Evolutionary conservation across 345 rosid genomes (phyloP), one percentile per base, ranked within the genome.

Genomic region (Diplotaxis tenuifolia): DNA sequence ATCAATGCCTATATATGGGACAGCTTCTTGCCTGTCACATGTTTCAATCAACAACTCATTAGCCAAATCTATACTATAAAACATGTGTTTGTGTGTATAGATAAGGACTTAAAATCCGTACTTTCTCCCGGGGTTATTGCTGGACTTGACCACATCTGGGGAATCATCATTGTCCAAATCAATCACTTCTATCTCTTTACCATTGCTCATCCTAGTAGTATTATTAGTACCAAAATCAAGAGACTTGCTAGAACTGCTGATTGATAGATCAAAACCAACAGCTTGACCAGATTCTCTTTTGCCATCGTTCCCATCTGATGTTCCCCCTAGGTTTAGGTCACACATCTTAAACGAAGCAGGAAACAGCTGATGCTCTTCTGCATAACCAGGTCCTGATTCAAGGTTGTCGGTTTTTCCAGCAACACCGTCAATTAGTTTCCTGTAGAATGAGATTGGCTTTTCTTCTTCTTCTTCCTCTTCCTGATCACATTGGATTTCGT

Each of bases 261-360:
- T 92, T 20, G 96, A 85, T 78, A 92, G 85, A 78, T 82, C 97
- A 82, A 86, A 78, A 79, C 85, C 97, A 82, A 86, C 82, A 15
- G 77, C 80, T 61, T 77, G 68, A 58, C 66, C 64, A 62, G 83
- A 74, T 81, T 84, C 89, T 57, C 72, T 82, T 80, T 83, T 81
- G 66, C 67, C 73, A 67, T 77, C 71, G 28, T 62, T 75, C 38
- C 81, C 67, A 67, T 92, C 92, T 11, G 91, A 80, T 32, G 84
- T 68, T 86, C 86, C 91, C 81, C 89, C 86, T 71, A 92, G 89
- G 78, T 95, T 95, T 75, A 95, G 89, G 75, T 95, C 99, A 60
- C 89, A 92, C 14, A 87, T 95, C 86, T 90, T 95, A 79, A 88
- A 92, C 62, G 96, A 84, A 82, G 87, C 80, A 5, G 94, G 93